Conservation (phyloP, 768 basidiomycete genomes). For the Imleria badia region DNA sequence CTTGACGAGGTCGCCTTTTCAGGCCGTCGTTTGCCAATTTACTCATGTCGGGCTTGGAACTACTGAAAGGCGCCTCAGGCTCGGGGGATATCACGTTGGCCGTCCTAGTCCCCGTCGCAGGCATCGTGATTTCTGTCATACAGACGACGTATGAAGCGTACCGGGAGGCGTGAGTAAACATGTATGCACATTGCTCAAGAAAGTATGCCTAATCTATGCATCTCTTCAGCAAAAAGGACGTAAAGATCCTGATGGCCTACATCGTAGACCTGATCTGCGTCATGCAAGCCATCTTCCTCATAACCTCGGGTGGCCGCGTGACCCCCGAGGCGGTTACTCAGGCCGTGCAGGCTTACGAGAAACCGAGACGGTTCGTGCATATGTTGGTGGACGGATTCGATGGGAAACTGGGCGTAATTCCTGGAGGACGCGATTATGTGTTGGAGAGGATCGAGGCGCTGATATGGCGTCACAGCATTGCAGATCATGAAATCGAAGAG, state of each 20-base stretch:
- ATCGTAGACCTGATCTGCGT: conserved; percentile 13
- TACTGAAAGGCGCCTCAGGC: not conserved
- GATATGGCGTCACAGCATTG: conserved; percentile 14
- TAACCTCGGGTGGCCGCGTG: not conserved
- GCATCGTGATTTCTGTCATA: not conserved
- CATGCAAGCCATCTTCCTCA: conserved; percentile 14
- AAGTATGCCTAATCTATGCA: no score
- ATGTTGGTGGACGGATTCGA: not conserved
- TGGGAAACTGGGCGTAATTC: not conserved
- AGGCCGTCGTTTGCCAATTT: not conserved
- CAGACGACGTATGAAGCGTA: not conserved
- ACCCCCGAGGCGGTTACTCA: not conserved
- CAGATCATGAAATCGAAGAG: conserved; percentile 3
- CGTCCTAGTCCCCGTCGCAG: not conserved
- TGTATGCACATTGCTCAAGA: not conserved
- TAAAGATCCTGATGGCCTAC: conserved; percentile 13
- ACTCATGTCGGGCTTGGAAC: not conserved
- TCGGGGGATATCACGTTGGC: not conserved
- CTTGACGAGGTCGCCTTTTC: not conserved
- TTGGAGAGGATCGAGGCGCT: conserved; percentile 10
- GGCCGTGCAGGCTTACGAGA: conserved; percentile 3
- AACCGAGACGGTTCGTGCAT: not conserved
- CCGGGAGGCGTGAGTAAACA: conserved; percentile 8
- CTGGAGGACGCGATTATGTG: conserved; percentile 10
- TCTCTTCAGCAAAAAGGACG: conserved; percentile 5